These are phyloP conservation scores for Chytriomyces confervae DNA, from an alignment of 192 early-diverging fungal genomes.

Conservation along the genomic window DNA sequence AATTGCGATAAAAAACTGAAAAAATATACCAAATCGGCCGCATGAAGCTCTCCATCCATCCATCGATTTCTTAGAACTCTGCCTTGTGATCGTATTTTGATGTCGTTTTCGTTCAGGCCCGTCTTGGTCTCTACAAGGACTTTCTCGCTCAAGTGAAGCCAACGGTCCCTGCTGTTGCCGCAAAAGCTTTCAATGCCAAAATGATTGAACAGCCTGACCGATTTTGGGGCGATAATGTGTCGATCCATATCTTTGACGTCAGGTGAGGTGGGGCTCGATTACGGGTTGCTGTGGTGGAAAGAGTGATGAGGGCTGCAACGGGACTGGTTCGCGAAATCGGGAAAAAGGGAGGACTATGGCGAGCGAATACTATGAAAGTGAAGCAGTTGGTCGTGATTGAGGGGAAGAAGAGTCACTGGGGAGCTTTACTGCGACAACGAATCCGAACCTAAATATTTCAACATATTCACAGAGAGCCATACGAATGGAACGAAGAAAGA, in stretches of 20 bases:
- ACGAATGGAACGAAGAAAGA: slow-evolving; percentile 62
- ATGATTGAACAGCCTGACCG: slow-evolving; percentile 33
- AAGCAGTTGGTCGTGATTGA: too few species aligned
- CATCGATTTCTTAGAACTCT: too few species aligned
- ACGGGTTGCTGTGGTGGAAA: background rate
- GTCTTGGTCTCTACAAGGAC: slow-evolving; percentile 42
- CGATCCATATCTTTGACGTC: slow-evolving; percentile 55
- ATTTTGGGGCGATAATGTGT: slow-evolving; percentile 28
- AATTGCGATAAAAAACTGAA: too few species aligned
- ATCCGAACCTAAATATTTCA: too few species aligned
- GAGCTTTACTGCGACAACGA: too few species aligned
- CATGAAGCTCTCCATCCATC: too few species aligned
- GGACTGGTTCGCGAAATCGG: background rate
- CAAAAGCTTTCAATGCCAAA: slow-evolving; percentile 33
- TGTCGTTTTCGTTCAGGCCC: background rate
- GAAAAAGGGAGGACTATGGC: background rate
- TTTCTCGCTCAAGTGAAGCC: slow-evolving; percentile 38
- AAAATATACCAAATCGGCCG: background rate
- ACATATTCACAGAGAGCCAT: slow-evolving; percentile 47
- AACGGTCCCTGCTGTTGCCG: slow-evolving; percentile 46
- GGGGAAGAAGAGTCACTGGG: too few species aligned
- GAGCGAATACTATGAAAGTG: too few species aligned
- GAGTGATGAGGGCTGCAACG: background rate
- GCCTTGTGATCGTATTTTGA: background rate
- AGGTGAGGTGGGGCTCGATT: slow-evolving; percentile 32